Evolutionary conservation across 2,329 filamentous ascomycete species (phyloP).

Genomic region (Fusarium brevicatenulatum): DNA sequence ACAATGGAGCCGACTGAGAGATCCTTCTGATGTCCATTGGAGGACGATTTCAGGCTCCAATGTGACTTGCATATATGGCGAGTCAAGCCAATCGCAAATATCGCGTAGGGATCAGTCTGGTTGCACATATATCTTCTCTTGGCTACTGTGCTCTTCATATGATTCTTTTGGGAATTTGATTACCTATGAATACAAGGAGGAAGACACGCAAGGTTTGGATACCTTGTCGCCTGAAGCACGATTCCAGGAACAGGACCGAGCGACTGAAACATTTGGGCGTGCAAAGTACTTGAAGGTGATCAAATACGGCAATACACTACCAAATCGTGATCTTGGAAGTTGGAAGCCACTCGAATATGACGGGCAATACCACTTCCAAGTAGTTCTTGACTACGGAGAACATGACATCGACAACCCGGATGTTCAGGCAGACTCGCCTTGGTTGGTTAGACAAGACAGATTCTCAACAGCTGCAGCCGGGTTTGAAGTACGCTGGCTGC

Average conservation of each 20-base stretch:
- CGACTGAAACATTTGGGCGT: neutral
- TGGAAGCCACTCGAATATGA: neutral
- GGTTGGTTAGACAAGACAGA: neutral
- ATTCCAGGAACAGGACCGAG: neutral
- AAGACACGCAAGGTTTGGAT: neutral
- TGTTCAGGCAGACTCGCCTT: neutral
- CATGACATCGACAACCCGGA: neutral
- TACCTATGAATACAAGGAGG: neutral
- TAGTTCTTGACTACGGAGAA: neutral
- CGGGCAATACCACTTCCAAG: neutral
- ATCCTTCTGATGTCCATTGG: neutral
- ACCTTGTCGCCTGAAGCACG: neutral
- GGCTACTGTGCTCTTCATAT: neutral
- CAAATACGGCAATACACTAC: neutral
- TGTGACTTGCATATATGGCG: neutral
- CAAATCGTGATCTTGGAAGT: neutral
- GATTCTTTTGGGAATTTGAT: neutral
- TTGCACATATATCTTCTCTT: neutral
- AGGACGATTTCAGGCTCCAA: neutral
- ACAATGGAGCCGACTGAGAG: neutral
- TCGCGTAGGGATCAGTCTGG: no score
- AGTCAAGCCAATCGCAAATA: neutral
- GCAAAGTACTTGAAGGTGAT: neutral
- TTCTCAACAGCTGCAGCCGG: neutral
- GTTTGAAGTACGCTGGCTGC: neutral